These are phyloP conservation scores for Sphaerostilbella broomeana DNA, from an alignment of 2,329 filamentous ascomycete genomes.

Conservation along the genomic window DNA sequence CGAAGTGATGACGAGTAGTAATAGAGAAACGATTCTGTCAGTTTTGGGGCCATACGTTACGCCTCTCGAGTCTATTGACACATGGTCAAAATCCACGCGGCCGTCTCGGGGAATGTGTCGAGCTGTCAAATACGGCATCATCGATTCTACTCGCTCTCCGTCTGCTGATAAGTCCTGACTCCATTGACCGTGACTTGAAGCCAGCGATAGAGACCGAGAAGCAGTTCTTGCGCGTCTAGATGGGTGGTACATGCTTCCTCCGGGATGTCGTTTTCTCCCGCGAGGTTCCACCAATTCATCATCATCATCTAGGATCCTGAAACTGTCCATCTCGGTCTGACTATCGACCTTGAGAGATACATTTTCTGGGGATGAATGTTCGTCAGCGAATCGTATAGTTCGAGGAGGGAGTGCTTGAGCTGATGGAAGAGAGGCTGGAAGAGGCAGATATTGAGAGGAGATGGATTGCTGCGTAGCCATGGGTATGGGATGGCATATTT, in stretches of 20 bases:
- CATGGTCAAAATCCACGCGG: slow-evolving; percentile 11
- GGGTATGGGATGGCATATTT: neutral
- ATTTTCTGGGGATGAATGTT: slow-evolving; percentile 6
- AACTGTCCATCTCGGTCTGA: slow-evolving; percentile 9
- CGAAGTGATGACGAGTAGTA: slow-evolving; percentile 47
- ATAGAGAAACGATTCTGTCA: slow-evolving; percentile 34
- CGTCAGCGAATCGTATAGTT: slow-evolving; percentile 27
- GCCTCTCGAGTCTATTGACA: neutral
- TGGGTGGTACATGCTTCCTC: slow-evolving; percentile 17
- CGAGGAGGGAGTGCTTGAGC: slow-evolving; percentile 14
- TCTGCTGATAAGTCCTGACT: slow-evolving; percentile 19
- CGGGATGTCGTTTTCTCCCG: slow-evolving; percentile 1
- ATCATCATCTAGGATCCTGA: slow-evolving; percentile 1
- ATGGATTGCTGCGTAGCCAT: neutral
- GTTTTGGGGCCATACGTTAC: slow-evolving; percentile 12
- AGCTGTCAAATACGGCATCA: slow-evolving; percentile 17
- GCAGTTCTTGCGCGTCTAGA: slow-evolving; percentile 16
- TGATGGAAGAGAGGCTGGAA: neutral
- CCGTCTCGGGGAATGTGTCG: slow-evolving; percentile 15
- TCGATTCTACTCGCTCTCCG: slow-evolving; percentile 11
- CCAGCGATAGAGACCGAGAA: slow-evolving; percentile 22
- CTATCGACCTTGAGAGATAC: slow-evolving; percentile 3
- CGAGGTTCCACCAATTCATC: slow-evolving; percentile 9
- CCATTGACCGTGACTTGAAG: slow-evolving; percentile 17
- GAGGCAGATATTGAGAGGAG: neutral